phyloP scores from a whole-genome alignment of 2,329 filamentous ascomycete genomes.

The Neoscytalidium dimidiatum region DNA sequence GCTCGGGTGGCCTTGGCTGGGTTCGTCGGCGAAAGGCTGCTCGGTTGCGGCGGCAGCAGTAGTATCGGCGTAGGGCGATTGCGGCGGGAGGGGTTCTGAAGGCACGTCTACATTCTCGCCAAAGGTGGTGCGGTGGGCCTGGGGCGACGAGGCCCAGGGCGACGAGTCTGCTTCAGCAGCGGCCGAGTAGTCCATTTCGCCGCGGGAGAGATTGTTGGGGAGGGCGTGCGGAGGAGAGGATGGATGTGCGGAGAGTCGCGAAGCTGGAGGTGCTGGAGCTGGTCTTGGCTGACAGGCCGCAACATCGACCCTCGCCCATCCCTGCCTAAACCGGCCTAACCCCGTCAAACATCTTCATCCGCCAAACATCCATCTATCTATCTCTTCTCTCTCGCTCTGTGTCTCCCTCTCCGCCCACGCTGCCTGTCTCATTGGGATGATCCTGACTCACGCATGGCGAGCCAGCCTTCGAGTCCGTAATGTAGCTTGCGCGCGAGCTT shows the following conservation, averaged over 20 bases:
- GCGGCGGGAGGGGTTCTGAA: constrained; percentile 42
- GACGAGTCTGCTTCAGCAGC: constrained; percentile 58
- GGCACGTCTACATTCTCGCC: constrained; percentile 45
- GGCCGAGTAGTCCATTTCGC: constrained; percentile 65
- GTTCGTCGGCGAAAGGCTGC: constrained; percentile 20
- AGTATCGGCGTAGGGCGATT: constrained; percentile 39
- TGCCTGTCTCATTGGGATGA: not conserved
- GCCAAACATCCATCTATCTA: not conserved
- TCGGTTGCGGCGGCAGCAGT: not conserved
- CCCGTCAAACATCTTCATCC: constrained; percentile 9
- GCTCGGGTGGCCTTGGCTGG: not conserved
- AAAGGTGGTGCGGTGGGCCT: constrained; percentile 51
- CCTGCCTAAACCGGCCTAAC: constrained; percentile 10
- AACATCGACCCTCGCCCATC: constrained; percentile 5
- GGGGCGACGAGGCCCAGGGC: constrained; percentile 65
- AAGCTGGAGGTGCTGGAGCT: constrained; percentile 3
- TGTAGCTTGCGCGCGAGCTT: constrained; percentile 1
- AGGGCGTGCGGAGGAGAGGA: not conserved
- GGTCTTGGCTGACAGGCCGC: constrained; percentile 12
- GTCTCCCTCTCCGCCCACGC: too few species aligned
- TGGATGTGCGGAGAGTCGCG: not conserved
- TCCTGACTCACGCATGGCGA: constrained; percentile 7
- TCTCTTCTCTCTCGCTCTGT: too few species aligned
- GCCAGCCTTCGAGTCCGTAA: constrained; percentile 5
- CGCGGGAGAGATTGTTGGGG: constrained; percentile 1